Conservation (phyloP, 192 early-diverging fungal species). For the Chytriomyces sp. region DNA sequence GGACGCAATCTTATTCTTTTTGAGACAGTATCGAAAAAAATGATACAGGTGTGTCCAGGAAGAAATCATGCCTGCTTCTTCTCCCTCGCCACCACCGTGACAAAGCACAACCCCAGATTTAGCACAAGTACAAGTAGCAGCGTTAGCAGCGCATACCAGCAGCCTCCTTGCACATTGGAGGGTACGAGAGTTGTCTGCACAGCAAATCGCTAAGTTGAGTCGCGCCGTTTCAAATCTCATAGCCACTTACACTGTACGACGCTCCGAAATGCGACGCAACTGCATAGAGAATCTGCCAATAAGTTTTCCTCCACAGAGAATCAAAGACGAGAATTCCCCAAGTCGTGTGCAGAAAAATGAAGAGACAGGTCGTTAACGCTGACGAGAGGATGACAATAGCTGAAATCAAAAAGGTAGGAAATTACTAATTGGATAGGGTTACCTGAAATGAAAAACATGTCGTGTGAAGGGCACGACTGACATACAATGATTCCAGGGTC, state of each 20-base stretch:
- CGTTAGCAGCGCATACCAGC: conserved; percentile 32
- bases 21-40: no score
- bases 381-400: not conserved
- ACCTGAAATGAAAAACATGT: conserved; percentile 73
- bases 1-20: no score
- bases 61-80: conserved; percentile 20
- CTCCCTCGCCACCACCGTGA: conserved; percentile 7
- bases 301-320: conserved; percentile 54
- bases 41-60: no score
- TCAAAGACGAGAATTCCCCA: conserved; percentile 82
- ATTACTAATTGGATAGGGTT: conserved; percentile 3
- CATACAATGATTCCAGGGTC: conserved; percentile 72
- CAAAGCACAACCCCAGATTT: conserved; percentile 20
- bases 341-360: conserved; percentile 68
- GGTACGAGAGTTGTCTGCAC: conserved; percentile 52
- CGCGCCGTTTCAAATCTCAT: not conserved
- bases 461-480: conserved; percentile 59
- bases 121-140: not conserved
- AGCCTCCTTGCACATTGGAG: conserved; percentile 43
- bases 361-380: conserved; percentile 72
- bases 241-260: conserved; percentile 58
- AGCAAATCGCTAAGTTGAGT: not conserved
- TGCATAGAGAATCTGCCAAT: conserved; percentile 53
- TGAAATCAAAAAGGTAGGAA: conserved; percentile 1
- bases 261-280: conserved; percentile 68